Evolutionary conservation across 2,329 filamentous ascomycete species (phyloP).

Genomic region (Penicillium expansum): DNA sequence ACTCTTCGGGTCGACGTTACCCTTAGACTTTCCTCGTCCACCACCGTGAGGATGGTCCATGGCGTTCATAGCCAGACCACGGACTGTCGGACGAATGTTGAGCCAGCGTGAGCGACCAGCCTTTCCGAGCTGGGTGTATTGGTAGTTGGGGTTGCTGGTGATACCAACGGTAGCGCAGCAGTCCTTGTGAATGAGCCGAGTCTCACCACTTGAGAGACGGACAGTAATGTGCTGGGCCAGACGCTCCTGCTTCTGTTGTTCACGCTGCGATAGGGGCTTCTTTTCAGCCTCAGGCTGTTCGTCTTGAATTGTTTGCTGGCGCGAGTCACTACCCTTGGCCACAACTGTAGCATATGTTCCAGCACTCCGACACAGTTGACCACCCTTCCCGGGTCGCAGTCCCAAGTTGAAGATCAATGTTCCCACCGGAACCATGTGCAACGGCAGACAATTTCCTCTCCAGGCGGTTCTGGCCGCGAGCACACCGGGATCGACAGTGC

Average conservation of each 20-base stretch:
- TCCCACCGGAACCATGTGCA: slow-evolving; percentile 95
- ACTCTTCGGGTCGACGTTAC: slow-evolving; percentile 90
- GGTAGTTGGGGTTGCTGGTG: slow-evolving; percentile 87
- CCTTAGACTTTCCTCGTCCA: slow-evolving; percentile 99
- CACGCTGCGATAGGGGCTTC: slow-evolving; percentile 37
- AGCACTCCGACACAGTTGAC: slow-evolving; percentile 90
- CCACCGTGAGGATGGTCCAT: slow-evolving; percentile 97
- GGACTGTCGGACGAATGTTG: slow-evolving; percentile 89
- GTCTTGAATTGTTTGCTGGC: slow-evolving; percentile 54
- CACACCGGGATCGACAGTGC: slow-evolving; percentile 89
- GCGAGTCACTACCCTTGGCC: slow-evolving; percentile 71
- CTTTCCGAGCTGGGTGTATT: slow-evolving; percentile 89
- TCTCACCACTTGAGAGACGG: slow-evolving; percentile 85
- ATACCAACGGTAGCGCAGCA: slow-evolving; percentile 93
- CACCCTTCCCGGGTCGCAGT: slow-evolving; percentile 66
- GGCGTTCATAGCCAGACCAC: slow-evolving; percentile 99
- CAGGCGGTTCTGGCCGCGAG: slow-evolving; percentile 91
- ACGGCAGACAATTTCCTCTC: slow-evolving; percentile 88
- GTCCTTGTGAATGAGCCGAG: slow-evolving; percentile 83
- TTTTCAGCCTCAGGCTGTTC: slow-evolving; percentile 43
- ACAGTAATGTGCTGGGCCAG: slow-evolving; percentile 78
- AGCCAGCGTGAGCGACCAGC: slow-evolving; percentile 91
- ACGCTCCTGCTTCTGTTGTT: slow-evolving; percentile 50
- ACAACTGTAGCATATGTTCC: slow-evolving; percentile 88
- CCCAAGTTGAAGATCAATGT: slow-evolving; percentile 90